A percentile compares a stretch with the other conserved stretches of the same genome.
Evolutionary conservation across 2,329 filamentous ascomycete genomes (phyloP).

Genomic region (Ramularia endophylla): DNA sequence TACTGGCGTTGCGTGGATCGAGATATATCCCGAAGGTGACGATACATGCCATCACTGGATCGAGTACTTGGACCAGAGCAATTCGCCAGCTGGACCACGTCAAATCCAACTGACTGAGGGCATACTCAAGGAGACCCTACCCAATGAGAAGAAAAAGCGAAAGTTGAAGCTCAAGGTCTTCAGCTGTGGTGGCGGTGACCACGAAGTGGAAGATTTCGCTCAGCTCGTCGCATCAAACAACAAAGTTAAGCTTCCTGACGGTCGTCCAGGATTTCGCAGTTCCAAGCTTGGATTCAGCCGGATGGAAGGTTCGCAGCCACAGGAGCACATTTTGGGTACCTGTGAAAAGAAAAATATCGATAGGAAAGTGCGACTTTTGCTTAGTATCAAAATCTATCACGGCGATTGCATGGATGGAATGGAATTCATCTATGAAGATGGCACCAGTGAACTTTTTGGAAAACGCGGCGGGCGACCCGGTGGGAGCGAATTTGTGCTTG

Average conservation of each 20-base stretch:
- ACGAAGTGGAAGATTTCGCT: constrained; percentile 72
- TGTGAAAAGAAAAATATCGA: constrained; percentile 50
- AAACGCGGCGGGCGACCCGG: constrained; percentile 65
- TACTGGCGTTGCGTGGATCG: constrained; percentile 77
- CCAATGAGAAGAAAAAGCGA: constrained; percentile 66
- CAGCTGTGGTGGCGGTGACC: constrained; percentile 66
- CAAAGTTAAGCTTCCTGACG: constrained; percentile 67
- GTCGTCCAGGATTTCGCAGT: constrained; percentile 69
- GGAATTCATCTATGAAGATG: constrained; percentile 90
- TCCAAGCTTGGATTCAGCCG: constrained; percentile 66
- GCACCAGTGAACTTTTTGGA: constrained; percentile 78
- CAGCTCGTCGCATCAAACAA: constrained; percentile 64
- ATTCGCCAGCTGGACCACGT: constrained; percentile 55
- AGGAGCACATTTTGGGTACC: constrained; percentile 68
- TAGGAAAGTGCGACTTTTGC: constrained; percentile 56
- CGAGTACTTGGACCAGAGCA: constrained; percentile 63
- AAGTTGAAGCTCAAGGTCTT: constrained; percentile 65
- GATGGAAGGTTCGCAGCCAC: constrained; percentile 62
- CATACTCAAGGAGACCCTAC: constrained; percentile 65
- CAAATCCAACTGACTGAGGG: constrained; percentile 70
- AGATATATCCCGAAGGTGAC: constrained; percentile 75
- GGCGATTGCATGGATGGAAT: constrained; percentile 74
- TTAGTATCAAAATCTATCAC: constrained; percentile 69
- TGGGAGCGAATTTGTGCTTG: constrained; percentile 71
- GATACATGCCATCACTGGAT: constrained; percentile 74